A percentile compares a stretch with the other conserved stretches of the same genome.
phyloP scores from a whole-genome alignment of 2,329 filamentous ascomycete species.

The Penicillium hesseltinei region DNA sequence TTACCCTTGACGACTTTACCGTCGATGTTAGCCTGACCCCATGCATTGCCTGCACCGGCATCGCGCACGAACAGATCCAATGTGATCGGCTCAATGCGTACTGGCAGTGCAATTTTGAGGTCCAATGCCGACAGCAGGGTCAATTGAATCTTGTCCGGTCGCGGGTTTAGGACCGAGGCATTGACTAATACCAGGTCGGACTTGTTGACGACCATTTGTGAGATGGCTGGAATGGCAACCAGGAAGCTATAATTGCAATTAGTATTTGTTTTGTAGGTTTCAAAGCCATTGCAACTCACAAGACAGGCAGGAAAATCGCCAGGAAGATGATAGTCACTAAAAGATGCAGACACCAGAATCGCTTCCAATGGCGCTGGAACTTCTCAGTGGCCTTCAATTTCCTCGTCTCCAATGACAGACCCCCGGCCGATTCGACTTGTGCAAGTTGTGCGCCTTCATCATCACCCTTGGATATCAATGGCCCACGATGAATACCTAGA shows the following conservation, averaged over 20 bases:
- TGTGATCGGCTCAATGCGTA: slow-evolving; percentile 37
- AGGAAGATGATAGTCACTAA: slow-evolving; percentile 37
- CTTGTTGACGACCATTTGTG: slow-evolving; percentile 40
- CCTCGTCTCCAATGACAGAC: slow-evolving; percentile 26
- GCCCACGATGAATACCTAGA: slow-evolving; percentile 32
- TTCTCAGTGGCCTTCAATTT: slow-evolving; percentile 27
- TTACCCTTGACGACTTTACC: slow-evolving; percentile 34
- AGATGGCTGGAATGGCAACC: slow-evolving; percentile 41
- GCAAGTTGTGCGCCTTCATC: slow-evolving; percentile 23
- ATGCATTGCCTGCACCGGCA: slow-evolving; percentile 28
- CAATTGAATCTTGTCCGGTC: slow-evolving; percentile 33
- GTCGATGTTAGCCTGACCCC: slow-evolving; percentile 25
- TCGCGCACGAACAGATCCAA: slow-evolving; percentile 37
- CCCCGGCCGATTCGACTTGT: slow-evolving; percentile 29
- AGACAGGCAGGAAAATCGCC: slow-evolving; percentile 41
- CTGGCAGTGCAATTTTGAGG: slow-evolving; percentile 36
- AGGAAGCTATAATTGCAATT: slow-evolving; percentile 35
- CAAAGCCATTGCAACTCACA: slow-evolving; percentile 28
- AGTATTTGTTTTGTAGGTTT: not conserved
- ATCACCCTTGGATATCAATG: slow-evolving; percentile 19
- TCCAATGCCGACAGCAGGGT: slow-evolving; percentile 37
- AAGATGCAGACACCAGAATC: slow-evolving; percentile 41
- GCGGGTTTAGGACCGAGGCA: slow-evolving; percentile 36
- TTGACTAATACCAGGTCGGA: slow-evolving; percentile 38
- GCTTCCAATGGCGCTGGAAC: slow-evolving; percentile 36